Evolutionary conservation across 495 filamentous ascomycete species (phyloP).

Genomic region (Penicillium paradoxum): DNA sequence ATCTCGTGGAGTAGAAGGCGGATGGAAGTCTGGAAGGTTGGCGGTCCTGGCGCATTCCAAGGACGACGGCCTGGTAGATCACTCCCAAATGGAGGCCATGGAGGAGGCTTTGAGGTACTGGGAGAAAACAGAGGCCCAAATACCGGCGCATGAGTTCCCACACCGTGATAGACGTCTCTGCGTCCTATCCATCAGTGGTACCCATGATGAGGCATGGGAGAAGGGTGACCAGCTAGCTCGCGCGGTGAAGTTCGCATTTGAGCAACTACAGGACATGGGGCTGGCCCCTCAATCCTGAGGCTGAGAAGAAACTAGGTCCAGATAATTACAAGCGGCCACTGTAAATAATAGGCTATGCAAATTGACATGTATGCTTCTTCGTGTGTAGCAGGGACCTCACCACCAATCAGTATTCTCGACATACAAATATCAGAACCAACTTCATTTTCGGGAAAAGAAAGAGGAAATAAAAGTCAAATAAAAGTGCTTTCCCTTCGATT

Average conservation of each 20-base stretch:
- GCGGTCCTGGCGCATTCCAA: constrained; percentile 56
- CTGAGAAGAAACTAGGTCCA: neutral
- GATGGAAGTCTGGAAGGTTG: constrained; percentile 40
- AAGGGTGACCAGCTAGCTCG: constrained; percentile 47
- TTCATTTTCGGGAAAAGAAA: neutral
- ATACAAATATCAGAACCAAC: neutral
- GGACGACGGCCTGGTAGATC: constrained; percentile 58
- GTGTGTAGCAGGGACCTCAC: neutral
- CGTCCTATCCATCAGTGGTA: constrained; percentile 46
- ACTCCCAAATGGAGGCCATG: constrained; percentile 49
- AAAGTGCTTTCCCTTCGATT: constrained; percentile 14
- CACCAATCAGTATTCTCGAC: neutral
- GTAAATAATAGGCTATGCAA: neutral
- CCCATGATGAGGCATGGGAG: constrained; percentile 60
- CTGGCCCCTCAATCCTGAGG: constrained; percentile 10
- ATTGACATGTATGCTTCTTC: neutral
- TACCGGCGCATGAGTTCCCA: constrained; percentile 31
- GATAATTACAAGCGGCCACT: neutral
- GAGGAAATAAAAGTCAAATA: neutral
- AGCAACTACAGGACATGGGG: constrained; percentile 28
- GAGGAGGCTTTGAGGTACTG: constrained; percentile 28
- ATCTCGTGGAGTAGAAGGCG: constrained; percentile 28
- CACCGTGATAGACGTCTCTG: constrained; percentile 42
- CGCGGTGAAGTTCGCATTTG: constrained; percentile 31
- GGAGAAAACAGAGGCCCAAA: constrained; percentile 19